Evolutionary conservation across 1,284 basidiomycete genomes (phyloP).

Genomic region (Ustilago vetiveriae): DNA sequence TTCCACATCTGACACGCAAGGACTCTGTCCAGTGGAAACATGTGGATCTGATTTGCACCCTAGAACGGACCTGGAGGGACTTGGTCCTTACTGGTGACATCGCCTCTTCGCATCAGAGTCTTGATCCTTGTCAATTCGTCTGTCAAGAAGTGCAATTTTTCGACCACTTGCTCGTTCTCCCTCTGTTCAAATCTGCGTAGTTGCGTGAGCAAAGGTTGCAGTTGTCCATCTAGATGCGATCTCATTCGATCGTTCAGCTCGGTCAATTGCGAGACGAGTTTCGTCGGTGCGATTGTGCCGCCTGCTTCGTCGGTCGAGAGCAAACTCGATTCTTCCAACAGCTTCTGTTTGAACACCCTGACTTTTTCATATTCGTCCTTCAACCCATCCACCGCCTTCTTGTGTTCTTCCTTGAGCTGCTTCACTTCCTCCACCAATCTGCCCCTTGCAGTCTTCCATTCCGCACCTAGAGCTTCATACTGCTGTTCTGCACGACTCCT

Average conservation of each 20-base stretch:
- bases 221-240: background rate
- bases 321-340: slow-evolving; percentile 10
- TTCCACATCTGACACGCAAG: too few relatives aligned
- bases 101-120: slow-evolving; percentile 44
- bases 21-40: too few relatives aligned
- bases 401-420: slow-evolving; percentile 16
- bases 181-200: slow-evolving; percentile 16
- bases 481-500: slow-evolving; percentile 42
- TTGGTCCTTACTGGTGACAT: too few relatives aligned
- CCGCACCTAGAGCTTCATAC: slow-evolving; percentile 43
- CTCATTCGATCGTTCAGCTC: slow-evolving; percentile 11
- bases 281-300: background rate
- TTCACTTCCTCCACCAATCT: slow-evolving; percentile 45
- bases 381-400: slow-evolving; percentile 10
- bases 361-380: slow-evolving; percentile 21
- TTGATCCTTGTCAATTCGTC: slow-evolving; percentile 40
- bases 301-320: background rate
- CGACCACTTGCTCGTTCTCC: slow-evolving; percentile 13
- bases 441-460: slow-evolving; percentile 52
- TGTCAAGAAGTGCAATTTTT: slow-evolving; percentile 16
- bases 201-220: slow-evolving; percentile 17
- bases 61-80: too few relatives aligned
- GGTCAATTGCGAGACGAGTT: slow-evolving; percentile 8
- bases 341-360: slow-evolving; percentile 17
- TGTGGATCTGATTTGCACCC: too few relatives aligned